Percentiles rank a stretch among this genome's conserved stretches.
Evolutionary conservation across 805 yeast genomes (phyloP).

Genomic region (Suhomyces prunicola): DNA sequence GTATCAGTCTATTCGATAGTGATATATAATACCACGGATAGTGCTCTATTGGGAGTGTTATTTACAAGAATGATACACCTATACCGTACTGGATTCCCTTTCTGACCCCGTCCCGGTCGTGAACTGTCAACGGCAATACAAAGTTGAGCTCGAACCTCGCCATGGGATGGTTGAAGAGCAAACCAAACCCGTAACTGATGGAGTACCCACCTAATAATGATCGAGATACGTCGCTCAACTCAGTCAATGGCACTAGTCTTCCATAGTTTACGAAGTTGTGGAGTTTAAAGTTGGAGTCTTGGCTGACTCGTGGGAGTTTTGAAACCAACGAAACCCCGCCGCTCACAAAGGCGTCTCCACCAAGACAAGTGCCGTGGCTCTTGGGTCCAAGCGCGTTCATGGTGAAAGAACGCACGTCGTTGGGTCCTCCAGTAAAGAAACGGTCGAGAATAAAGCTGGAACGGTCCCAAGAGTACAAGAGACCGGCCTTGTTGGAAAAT

Average conservation of each 20-base stretch:
- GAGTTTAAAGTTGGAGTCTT: conserved; percentile 45
- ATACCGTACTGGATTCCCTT: conserved; percentile 60
- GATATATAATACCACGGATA: too few relatives aligned
- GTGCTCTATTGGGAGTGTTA: too few relatives aligned
- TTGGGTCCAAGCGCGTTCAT: conserved; percentile 57
- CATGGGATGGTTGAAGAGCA: conserved; percentile 53
- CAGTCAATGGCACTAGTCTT: conserved; percentile 25
- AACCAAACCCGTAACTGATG: conserved; percentile 45
- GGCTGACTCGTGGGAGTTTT: conserved; percentile 38
- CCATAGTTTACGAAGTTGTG: conserved; percentile 52
- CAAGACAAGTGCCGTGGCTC: conserved; percentile 45
- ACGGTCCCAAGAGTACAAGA: conserved; percentile 21
- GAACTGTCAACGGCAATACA: conserved; percentile 46
- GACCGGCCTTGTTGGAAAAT: conserved; percentile 31
- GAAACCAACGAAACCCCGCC: conserved; percentile 46
- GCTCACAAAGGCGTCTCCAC: conserved; percentile 49
- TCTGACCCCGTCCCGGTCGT: conserved; percentile 44
- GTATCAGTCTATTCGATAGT: too few relatives aligned
- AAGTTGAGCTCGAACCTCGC: conserved; percentile 58
- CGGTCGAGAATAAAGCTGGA: conserved; percentile 44
- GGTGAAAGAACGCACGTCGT: conserved; percentile 52
- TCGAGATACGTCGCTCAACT: conserved; percentile 2
- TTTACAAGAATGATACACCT: conserved; percentile 53
- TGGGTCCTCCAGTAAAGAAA: conserved; percentile 58
- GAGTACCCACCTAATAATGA: conserved; percentile 23